Evolutionary conservation across 2,329 filamentous ascomycete genomes (phyloP), one percentile per base, ranked within the genome.

Genomic region (Leptographium flavum): DNA sequence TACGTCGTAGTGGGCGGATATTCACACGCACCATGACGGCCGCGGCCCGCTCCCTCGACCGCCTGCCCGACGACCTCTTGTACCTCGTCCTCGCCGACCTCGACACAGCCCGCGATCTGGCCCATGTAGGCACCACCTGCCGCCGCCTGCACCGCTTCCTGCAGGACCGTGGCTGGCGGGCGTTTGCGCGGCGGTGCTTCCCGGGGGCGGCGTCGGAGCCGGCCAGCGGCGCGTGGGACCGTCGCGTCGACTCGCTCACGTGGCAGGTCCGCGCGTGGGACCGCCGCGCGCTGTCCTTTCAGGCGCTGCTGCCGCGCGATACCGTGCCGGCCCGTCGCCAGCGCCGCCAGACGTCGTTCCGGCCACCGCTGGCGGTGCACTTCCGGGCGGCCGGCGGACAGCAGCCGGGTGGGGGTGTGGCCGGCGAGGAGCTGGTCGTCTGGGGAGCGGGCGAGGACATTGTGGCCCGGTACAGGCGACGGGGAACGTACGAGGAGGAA

Each of bases 261-360:
- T 68, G 67, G 50, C 65, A 74, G 45, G 65, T 68, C 25, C 63
- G 70, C 6, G 70, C 67, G 52, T 76, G 72, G 73, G 71, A 74
- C 41, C 64, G 62, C 43, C 64, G 69, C 1, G 58, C 64, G 0
- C 51, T 68, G 19, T 59, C 61, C 15, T 63, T 74, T 46, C 59
- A 60, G 41, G 55, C 63, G 14, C 19, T 57, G 47, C 36, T 57
- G 32, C 52, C 56, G 7, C 56, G 45, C 17, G 5, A 56, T 51
- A 37, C 40, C 5, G 57, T 53, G 36, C 17, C 43, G 48, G 38
- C 53, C 54, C 45, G 47, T 50, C 48, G 19, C 3, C 19, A 17
- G 39, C 66, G 52, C 60, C 59, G 1, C 58, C 66, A 3, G 55
- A 58, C 41, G 17, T 31, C 45, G 3, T 53, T 40, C 37, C 66